Conservation (phyloP, 352 stramenopile species). For the Phytopythium delawarense region DNA sequence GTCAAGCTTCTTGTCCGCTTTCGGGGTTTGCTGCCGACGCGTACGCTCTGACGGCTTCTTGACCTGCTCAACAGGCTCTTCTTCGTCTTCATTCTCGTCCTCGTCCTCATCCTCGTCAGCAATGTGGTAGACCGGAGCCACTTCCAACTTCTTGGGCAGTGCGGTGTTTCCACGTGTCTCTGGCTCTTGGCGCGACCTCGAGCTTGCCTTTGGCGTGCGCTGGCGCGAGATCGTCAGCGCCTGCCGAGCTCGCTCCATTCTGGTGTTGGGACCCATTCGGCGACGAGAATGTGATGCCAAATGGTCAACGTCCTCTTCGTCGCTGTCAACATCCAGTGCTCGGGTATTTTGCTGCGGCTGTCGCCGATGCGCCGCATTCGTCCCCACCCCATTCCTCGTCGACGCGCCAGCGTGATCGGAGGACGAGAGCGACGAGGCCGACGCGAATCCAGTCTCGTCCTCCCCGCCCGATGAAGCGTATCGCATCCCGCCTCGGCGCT, state of each 20-base stretch:
- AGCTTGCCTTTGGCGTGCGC: background rate
- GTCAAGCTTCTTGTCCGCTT: conserved; percentile 3
- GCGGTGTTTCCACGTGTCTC: background rate
- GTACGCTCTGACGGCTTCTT: background rate
- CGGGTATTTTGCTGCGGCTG: background rate
- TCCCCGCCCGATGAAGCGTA: background rate
- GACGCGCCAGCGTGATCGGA: background rate
- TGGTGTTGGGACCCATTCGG: background rate
- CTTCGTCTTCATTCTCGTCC: conserved; percentile 6
- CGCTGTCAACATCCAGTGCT: background rate
- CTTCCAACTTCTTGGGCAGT: background rate
- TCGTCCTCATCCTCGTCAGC: conserved; percentile 5
- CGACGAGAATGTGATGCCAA: background rate
- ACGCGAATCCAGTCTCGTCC: background rate
- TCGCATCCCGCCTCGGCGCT: too few relatives aligned
- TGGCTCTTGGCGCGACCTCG: background rate
- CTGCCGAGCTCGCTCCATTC: conserved; percentile 7
- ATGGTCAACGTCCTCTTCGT: background rate
- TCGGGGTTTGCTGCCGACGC: background rate
- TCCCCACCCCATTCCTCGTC: background rate
- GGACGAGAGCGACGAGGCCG: conserved; percentile 1
- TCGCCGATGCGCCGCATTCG: background rate
- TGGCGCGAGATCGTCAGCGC: background rate
- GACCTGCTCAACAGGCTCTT: background rate
- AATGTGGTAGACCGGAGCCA: conserved; percentile 3